These are phyloP conservation scores for Carpinus viminea DNA, from an alignment of 306 rosid species.

Conservation along the genomic window DNA sequence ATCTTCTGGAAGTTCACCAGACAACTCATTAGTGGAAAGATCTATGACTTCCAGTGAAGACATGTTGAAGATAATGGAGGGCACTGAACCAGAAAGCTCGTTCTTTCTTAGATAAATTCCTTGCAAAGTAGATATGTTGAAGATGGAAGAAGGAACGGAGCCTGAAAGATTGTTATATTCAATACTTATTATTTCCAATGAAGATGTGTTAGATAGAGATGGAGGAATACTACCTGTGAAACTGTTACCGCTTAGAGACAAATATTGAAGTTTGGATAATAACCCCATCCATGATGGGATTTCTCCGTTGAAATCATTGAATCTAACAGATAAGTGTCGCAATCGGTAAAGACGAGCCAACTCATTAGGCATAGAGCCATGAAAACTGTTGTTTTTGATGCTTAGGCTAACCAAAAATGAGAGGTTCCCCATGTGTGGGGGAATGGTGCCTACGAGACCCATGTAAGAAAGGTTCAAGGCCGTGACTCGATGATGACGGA, in stretches of 20 bases:
- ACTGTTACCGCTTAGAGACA: not conserved
- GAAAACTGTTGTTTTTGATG: not conserved
- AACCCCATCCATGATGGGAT: not conserved
- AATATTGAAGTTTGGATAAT: not conserved
- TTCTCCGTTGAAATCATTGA: not conserved
- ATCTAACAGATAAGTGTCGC: not conserved
- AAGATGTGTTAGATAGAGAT: not conserved
- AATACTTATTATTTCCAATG: not conserved
- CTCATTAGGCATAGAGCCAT: not conserved
- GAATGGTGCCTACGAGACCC: not conserved
- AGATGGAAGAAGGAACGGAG: not conserved
- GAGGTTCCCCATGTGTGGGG: not conserved
- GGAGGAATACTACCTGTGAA: not conserved
- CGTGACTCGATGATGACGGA: not conserved
- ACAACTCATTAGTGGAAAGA: too few species aligned
- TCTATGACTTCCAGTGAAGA: too few species aligned
- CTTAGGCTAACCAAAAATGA: not conserved
- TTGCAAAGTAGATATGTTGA: not conserved
- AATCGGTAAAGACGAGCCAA: not conserved
- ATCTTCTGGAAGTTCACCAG: too few species aligned
- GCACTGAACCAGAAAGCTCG: too few species aligned
- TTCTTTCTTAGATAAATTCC: not conserved
- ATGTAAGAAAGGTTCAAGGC: not conserved
- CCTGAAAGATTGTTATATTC: not conserved
- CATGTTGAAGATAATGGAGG: too few species aligned